Base-by-base conservation (phyloP, 2,329 filamentous ascomycete genomes). In the Ascochyta rabiei region DNA sequence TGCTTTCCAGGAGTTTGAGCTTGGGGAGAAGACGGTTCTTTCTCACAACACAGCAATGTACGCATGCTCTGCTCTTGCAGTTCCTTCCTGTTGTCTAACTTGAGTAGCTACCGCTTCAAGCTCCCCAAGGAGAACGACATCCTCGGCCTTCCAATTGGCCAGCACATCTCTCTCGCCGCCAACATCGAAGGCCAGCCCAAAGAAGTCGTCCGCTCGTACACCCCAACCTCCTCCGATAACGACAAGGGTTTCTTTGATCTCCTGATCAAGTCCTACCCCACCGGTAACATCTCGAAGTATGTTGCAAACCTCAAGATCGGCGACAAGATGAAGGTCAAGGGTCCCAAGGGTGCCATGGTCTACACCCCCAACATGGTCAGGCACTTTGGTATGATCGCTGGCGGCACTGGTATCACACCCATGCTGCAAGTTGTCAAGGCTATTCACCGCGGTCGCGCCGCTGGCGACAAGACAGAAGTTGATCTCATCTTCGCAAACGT, bases 31-130 rank as follows among this genome's bases (percentile, higher is more conserved):
- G 86, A 98, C 89, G 13, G 84, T 96, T 63, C 88, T 98, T 71
- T 96, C 93, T 28, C 95, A 98, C 86, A 99, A 99, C 82, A 93
- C 96, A 57, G 93, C 93, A 77, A 96, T 99, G 89, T 92, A 79
- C 72, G 84, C 77, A 21, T 23, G 3, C 2, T 15, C 2, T 16
- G 2, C n/a, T 18, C 3, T n/a, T 16, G 8, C 19, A 13, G 13
- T 10, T 15, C 13, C 10, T 13, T 6, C 12, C 3, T 24, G 24
- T n/a, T 2, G 21, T 50, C 59, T 64, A 47, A 67, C 23, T 12
- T 12, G 26, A 15, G 48, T 57, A 91, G 89, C 81, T 99, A 98
- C 83, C 92, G 95, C 72, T 97, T 98, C 81, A 84, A 84, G 62
- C 90, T 99, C 35, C 93, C 93, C 53, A 83, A 83, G 46, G 80